Base-by-base conservation (phyloP, 2,329 filamentous ascomycete species). In the Scedosporium aurantiacum region DNA sequence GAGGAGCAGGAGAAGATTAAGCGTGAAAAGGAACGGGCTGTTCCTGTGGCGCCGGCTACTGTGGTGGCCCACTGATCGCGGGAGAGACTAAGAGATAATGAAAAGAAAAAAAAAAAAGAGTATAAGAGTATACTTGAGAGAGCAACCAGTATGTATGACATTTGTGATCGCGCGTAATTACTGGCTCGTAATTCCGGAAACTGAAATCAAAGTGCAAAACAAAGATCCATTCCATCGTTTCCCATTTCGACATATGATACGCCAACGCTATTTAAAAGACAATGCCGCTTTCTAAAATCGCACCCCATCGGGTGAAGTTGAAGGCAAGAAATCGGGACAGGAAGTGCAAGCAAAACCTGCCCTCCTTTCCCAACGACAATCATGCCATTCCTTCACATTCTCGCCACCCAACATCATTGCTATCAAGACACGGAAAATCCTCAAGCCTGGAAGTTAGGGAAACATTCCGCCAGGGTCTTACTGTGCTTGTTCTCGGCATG, bases 401-500 rank as follows among this genome's bases (percentile, higher is more conserved):
- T 50, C 5, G 45, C 45, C 45, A 50, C 14, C 28, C n/a, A 21
- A 40, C 16, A 32, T 6, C 54, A 18, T 21, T 18, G 27, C 27
- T n/a, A 37, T 14, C 23, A n/a, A 40, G 32, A 37, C 27, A 1
- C 6, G 14, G 5, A 16, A 40, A 57, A 16, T 18, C 25, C 18
- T 47, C 52, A 62, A 25, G 21, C 60, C 59, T 57, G 50, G 65
- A 76, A 81, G 60, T 65, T 73, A 18, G 85, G 85, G 75, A 92
- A 92, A 76, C 89, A 91, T 50, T 90, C 87, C 58, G 79, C 72
- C 28, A 90, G 77, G 50, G 80, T 79, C 78, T 90, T 90, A 78
- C 76, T 86, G 78, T 92, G 89, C 79, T 90, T 91, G 76, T 90
- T 90, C 65, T 75, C 71, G 64, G 88, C 87, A 73, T 92, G 89